These are phyloP conservation scores for Penicillium angulare DNA, from an alignment of 495 filamentous ascomycete species.

Conservation along the genomic window DNA sequence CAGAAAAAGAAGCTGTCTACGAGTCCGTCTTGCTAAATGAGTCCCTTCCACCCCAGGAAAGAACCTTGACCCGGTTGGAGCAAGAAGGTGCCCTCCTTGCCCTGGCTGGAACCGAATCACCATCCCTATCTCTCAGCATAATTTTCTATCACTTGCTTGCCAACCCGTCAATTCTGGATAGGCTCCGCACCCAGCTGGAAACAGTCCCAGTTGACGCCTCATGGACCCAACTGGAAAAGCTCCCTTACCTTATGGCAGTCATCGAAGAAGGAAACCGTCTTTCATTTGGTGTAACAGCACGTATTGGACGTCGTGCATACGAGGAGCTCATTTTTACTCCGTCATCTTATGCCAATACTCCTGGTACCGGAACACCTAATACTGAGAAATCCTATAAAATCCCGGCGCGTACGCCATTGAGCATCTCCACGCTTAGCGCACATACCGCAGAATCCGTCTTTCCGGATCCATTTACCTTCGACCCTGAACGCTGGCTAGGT, in stretches of 20 bases:
- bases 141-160: slow-evolving; percentile 38
- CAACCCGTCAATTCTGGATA: slow-evolving; percentile 26
- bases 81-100: slow-evolving; percentile 36
- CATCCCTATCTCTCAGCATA: slow-evolving; percentile 22
- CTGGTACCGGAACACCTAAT: background rate
- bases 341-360: slow-evolving; percentile 7
- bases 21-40: slow-evolving; percentile 33
- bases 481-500: slow-evolving; percentile 21
- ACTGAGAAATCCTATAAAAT: slow-evolving; percentile 16
- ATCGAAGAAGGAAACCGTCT: slow-evolving; percentile 44
- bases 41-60: slow-evolving; percentile 31
- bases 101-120: slow-evolving; percentile 35
- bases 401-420: slow-evolving; percentile 24
- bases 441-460: slow-evolving; percentile 23
- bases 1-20: slow-evolving; percentile 32
- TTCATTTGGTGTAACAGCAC: slow-evolving; percentile 33
- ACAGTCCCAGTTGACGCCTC: slow-evolving; percentile 15
- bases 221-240: slow-evolving; percentile 38
- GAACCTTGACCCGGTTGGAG: slow-evolving; percentile 33
- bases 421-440: slow-evolving; percentile 23
- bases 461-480: slow-evolving; percentile 22
- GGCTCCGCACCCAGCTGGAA: slow-evolving; percentile 33
- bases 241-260: slow-evolving; percentile 47
- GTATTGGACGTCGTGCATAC: slow-evolving; percentile 27
- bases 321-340: slow-evolving; percentile 26